Base-by-base conservation (phyloP, 2,329 filamentous ascomycete genomes). In the Penicillium sp. region DNA sequence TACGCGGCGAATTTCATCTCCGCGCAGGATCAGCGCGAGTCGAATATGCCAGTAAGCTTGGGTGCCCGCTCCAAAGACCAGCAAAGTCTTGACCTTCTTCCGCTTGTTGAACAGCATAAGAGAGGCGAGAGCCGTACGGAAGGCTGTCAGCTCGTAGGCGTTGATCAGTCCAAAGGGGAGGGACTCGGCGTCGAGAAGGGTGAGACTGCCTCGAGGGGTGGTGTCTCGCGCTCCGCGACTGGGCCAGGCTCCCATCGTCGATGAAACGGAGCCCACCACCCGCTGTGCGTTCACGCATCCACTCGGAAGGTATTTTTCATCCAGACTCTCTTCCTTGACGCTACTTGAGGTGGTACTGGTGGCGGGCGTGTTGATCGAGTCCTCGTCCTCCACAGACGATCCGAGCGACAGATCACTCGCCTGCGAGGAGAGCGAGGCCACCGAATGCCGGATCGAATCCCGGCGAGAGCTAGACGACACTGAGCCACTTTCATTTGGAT, bases 21-120 rank as follows among this genome's bases (percentile, higher is more conserved):
- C 75, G 1, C 79, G 85, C 28, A 76, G 61, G 43, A 93, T 76
- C 54, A 97, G 77, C 0, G 90, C 85, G 4, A 97, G 78, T 1
- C 90, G 84, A 38, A 95, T 82, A 66, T 96, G 91, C 90, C 90
- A 97, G 73, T 91, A 95, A 9, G 91, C 91, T 72, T 96, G 90
- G 58, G 85, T 83, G 39, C 91, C 91, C 32, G 86, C 84, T 25
- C 91, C 91, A 66, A 96, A 97, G 45, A 95, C 85, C 11, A 85
- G 84, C 9, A 96, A 64, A 11, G 84, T 88, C 63, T 85, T 83
- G 37, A 95, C 84, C 27, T 79, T 78, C 47, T 79, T 74, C 47
- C 91, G 86, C 60, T 68, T 78, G 61, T 81, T 80, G 13, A 85
- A 74, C 56, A 85, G 73, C 48, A 84, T 79, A 9, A 79, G 78